Base-by-base conservation (phyloP, 2,329 filamentous ascomycete species). In the Rachicladosporium sp. region DNA sequence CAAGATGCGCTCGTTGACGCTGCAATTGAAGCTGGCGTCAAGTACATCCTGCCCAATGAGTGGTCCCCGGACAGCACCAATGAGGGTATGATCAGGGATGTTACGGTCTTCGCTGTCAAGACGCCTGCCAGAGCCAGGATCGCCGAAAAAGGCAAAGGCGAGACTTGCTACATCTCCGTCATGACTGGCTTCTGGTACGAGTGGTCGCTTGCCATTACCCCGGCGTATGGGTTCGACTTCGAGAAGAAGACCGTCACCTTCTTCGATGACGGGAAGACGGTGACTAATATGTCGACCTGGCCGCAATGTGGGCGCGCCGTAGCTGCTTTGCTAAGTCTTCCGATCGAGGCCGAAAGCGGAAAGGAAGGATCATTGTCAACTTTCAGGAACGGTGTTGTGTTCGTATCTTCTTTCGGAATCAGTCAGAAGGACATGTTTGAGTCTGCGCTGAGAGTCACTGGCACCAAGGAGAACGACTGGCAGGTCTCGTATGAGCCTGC, bases 341-440 rank as follows among this genome's bases (percentile, higher is more conserved):
- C 50, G 1, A 46, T 54, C 32, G 33, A 44, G 29, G 66, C 69
- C 1, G 57, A 65, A 1, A 59, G 57, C 38, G 52, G 52, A 2
- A 62, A 65, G 29, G 51, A 47, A 8, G 53, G 56, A 4, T 61
- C 62, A 6, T 41, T 76, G 7, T 61, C 59, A 5, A 46, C 53
- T 19, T 75, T 63, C 48, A 56, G 60, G 3, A 74, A 78, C 54
- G 64, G 65, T 36, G 46, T 49, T 1, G 50, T 79, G 2, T 73
- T 68, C 48, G 46, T 78, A 6, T 65, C 62, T 5, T 76, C 71
- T 44, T 82, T 80, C 59, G 54, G 60, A 8, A 48, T 77, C 43
- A 74, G 59, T 42, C 80, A 83, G 55, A 65, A 67, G 5, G 78
- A 83, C 7, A 81, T 83, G 63, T 67, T 83, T 40, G 69, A 71